Evolutionary conservation across 352 stramenopile species (phyloP).

Genomic region (Pythium apleroticum): DNA sequence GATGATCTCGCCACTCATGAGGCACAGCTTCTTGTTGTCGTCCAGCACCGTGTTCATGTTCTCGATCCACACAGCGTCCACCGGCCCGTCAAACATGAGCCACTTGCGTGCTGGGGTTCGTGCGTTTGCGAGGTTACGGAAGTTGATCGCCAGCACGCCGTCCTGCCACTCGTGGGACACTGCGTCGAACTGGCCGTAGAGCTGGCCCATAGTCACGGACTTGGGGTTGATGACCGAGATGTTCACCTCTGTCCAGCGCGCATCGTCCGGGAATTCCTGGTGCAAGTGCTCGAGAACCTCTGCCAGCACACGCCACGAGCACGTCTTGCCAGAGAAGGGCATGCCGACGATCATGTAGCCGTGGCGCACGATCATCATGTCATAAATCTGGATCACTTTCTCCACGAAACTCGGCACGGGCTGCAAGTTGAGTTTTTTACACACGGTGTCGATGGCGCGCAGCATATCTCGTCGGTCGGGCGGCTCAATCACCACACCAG

Average conservation of each 20-base stretch:
- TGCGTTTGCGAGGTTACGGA: slow-evolving; percentile 81
- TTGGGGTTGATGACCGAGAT: slow-evolving; percentile 92
- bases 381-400: slow-evolving; percentile 95
- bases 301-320: slow-evolving; percentile 87
- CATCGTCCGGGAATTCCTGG: slow-evolving; percentile 55
- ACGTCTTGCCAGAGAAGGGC: slow-evolving; percentile 93
- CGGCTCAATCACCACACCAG: slow-evolving; percentile 87
- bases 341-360: slow-evolving; percentile 96
- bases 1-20: slow-evolving; percentile 95
- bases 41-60: slow-evolving; percentile 96
- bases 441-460: slow-evolving; percentile 76
- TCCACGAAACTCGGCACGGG: slow-evolving; percentile 89
- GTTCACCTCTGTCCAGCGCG: slow-evolving; percentile 74
- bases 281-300: slow-evolving; percentile 87
- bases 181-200: slow-evolving; percentile 94
- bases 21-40: slow-evolving; percentile 93
- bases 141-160: slow-evolving; percentile 93
- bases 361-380: slow-evolving; percentile 96
- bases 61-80: slow-evolving; percentile 95
- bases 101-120: slow-evolving; percentile 86
- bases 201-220: slow-evolving; percentile 91
- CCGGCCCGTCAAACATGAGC: slow-evolving; percentile 92
- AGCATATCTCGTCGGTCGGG: slow-evolving; percentile 88
- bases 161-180: slow-evolving; percentile 96
- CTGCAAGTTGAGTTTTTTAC: slow-evolving; percentile 82